Percentiles rank a stretch among this genome's conserved stretches.
Evolutionary conservation across 176 grass and related monocot species (phyloP).

Genomic region (Avena insularis): DNA sequence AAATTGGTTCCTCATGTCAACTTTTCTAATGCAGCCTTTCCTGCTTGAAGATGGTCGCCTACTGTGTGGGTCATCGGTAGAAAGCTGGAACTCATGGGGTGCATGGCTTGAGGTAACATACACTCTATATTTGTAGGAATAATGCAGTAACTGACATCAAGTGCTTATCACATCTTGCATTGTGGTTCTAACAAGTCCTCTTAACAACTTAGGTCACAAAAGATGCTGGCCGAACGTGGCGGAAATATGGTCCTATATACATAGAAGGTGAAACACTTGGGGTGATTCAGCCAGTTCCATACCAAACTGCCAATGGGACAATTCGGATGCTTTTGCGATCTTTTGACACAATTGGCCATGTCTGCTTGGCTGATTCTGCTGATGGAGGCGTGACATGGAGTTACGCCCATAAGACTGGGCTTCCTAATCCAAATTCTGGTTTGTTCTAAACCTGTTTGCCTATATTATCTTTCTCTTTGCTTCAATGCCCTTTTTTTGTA

Average conservation of each 20-base stretch:
- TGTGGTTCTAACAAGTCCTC: neutral
- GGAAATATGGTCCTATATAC: slow-evolving; percentile 85
- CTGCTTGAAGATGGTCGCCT: slow-evolving; percentile 83
- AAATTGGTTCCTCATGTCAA: neutral
- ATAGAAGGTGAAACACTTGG: slow-evolving; percentile 76
- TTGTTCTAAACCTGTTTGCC: neutral
- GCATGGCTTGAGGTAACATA: slow-evolving; percentile 88
- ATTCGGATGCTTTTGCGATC: slow-evolving; percentile 83
- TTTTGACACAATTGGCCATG: slow-evolving; percentile 59
- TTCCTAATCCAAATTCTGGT: slow-evolving; percentile 97
- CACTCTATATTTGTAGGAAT: neutral
- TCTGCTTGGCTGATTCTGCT: slow-evolving; percentile 73
- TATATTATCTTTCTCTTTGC: slow-evolving; percentile 11
- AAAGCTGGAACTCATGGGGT: slow-evolving; percentile 99
- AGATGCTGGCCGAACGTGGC: slow-evolving; percentile 77
- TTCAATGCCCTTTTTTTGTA: slow-evolving; percentile 10
- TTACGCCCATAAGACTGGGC: slow-evolving; percentile 57
- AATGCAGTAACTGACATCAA: neutral
- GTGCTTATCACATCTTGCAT: neutral
- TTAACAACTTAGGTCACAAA: slow-evolving; percentile 65
- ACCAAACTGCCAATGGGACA: slow-evolving; percentile 64
- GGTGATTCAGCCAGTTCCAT: slow-evolving; percentile 96
- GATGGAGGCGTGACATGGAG: slow-evolving; percentile 80
- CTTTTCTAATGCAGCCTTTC: slow-evolving; percentile 65
- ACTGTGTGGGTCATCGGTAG: slow-evolving; percentile 92